Evolutionary conservation across 768 basidiomycete species (phyloP).

Genomic region (Rubroboletus pulcherrimus): DNA sequence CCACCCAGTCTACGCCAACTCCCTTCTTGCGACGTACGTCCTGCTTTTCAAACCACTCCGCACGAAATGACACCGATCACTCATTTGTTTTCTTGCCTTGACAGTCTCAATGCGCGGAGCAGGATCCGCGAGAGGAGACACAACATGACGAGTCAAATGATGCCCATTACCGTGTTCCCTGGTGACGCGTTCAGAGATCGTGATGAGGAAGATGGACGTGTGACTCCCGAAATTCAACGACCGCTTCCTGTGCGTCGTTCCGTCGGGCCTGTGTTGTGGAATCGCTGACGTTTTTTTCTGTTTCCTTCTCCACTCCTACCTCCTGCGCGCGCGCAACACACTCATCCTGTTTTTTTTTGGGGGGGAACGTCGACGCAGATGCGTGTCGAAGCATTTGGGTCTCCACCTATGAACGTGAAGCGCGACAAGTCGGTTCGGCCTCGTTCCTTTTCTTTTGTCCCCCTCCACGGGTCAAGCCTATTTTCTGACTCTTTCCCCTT

Average conservation of each 20-base stretch:
- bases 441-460: neutral
- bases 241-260: slow-evolving; percentile 1
- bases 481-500: neutral
- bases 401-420: neutral
- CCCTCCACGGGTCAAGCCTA: neutral
- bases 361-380: neutral
- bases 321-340: neutral
- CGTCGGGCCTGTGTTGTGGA: neutral
- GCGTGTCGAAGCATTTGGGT: neutral
- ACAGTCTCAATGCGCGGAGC: slow-evolving; percentile 21
- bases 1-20: slow-evolving; percentile 24
- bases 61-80: neutral
- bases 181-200: neutral
- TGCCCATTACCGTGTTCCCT: slow-evolving; percentile 3
- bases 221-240: neutral
- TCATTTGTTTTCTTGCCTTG: neutral
- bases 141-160: neutral
- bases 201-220: neutral
- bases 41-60: neutral
- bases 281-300: neutral
- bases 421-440: slow-evolving; percentile 9
- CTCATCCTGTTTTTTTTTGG: neutral
- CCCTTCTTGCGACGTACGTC: slow-evolving; percentile 24
- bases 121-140: slow-evolving; percentile 4
- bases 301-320: neutral